These are phyloP conservation scores for Amanita molliuscula DNA, from an alignment of 768 basidiomycete genomes.

Conservation along the genomic window DNA sequence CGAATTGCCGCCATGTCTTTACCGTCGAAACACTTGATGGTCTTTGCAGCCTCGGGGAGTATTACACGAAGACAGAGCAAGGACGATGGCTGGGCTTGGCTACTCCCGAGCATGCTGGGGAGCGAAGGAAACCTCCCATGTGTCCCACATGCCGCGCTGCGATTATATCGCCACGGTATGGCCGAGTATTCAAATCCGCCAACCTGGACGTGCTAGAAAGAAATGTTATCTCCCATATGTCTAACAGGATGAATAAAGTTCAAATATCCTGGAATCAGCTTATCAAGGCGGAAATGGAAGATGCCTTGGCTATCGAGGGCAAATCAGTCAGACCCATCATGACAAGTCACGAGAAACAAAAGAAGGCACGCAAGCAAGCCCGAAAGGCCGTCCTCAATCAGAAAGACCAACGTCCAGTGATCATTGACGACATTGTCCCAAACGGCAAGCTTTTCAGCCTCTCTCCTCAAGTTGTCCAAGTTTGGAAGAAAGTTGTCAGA, in stretches of 20 bases:
- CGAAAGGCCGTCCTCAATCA: neutral
- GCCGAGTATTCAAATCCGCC: slow-evolving; percentile 50
- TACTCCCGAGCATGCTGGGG: slow-evolving; percentile 25
- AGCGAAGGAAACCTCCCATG: slow-evolving; percentile 29
- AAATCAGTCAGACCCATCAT: slow-evolving; percentile 1
- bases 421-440: neutral
- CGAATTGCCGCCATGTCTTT: slow-evolving; percentile 52
- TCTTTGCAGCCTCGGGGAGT: slow-evolving; percentile 36
- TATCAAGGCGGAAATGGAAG: slow-evolving; percentile 16
- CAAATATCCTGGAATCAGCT: slow-evolving; percentile 11
- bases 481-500: slow-evolving; percentile 30
- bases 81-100: slow-evolving; percentile 34
- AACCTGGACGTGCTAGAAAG: slow-evolving; percentile 56
- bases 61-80: slow-evolving; percentile 30
- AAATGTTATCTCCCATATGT: slow-evolving; percentile 47
- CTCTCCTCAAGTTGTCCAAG: slow-evolving; percentile 16
- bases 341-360: slow-evolving; percentile 10
- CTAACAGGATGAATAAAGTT: slow-evolving; percentile 23
- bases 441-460: slow-evolving; percentile 16
- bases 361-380: slow-evolving; percentile 3
- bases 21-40: slow-evolving; percentile 68
- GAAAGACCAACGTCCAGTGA: neutral
- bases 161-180: slow-evolving; percentile 50
- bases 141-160: slow-evolving; percentile 56
- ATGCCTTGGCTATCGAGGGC: slow-evolving; percentile 9